Conservation (phyloP, 768 basidiomycete genomes). For the Pulveroboletus sp. region DNA sequence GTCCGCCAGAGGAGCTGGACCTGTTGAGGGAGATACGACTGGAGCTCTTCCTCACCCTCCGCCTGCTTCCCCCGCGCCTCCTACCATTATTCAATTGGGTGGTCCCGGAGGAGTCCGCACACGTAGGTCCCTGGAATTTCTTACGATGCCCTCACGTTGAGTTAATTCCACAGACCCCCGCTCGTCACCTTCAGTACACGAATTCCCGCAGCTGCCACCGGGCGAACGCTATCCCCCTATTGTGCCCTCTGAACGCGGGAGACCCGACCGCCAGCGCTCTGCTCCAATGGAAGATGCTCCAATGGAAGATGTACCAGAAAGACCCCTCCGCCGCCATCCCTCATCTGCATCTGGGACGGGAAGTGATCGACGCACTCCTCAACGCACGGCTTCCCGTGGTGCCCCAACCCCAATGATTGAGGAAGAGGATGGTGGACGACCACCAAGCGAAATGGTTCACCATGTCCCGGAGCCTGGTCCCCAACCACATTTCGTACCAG, state of each 20-base stretch:
- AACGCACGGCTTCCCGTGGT: conserved; percentile 17
- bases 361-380: conserved; percentile 4
- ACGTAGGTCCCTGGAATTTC: conserved; percentile 12
- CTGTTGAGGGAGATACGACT: conserved; percentile 8
- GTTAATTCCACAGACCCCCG: conserved; percentile 12
- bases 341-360: conserved; percentile 5
- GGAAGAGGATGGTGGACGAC: conserved; percentile 19
- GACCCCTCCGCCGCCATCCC: conserved; percentile 4
- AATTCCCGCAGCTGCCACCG: conserved; percentile 7
- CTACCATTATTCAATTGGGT: conserved; percentile 29
- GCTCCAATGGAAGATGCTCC: background rate
- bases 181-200: conserved; percentile 7
- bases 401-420: conserved; percentile 6
- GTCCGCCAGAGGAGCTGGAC: conserved; percentile 6
- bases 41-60: conserved; percentile 1
- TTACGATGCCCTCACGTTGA: conserved; percentile 1
- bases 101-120: conserved; percentile 6
- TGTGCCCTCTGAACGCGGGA: conserved; percentile 7
- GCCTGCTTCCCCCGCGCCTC: conserved; percentile 20
- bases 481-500: conserved; percentile 20
- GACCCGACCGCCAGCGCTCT: background rate
- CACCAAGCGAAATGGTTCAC: conserved; percentile 25
- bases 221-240: conserved; percentile 12
- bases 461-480: conserved; percentile 23
- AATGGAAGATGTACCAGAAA: background rate